Conservation (phyloP, 345 rosid species). For the Salix exigua region DNA sequence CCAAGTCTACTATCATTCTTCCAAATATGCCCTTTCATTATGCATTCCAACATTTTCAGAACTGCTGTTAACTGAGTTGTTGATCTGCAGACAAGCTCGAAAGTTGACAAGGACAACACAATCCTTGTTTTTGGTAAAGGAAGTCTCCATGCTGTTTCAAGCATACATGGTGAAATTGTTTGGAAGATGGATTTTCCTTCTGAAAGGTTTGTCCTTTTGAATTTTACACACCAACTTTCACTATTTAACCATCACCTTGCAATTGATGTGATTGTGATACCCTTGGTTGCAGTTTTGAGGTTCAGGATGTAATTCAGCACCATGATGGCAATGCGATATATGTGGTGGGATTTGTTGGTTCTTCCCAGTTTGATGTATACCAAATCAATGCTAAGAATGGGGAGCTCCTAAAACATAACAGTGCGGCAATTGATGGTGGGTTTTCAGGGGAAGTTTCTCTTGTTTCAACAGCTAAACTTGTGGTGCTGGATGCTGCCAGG, state of each 20-base stretch:
- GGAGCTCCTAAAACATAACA: conserved; percentile 60
- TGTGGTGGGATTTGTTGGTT: conserved; percentile 64
- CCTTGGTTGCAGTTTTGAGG: conserved; percentile 58
- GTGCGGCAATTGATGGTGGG: conserved; percentile 58
- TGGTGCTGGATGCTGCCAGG: conserved; percentile 60
- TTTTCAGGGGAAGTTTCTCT: conserved; percentile 56
- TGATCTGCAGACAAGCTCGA: conserved; percentile 54
- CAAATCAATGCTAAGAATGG: conserved; percentile 69
- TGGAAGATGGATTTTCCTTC: conserved; percentile 80
- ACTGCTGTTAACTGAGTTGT: conserved; percentile 11
- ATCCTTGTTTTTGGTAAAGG: conserved; percentile 66
- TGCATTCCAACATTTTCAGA: conserved; percentile 1
- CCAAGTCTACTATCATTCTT: not conserved
- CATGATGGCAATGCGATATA: conserved; percentile 45
- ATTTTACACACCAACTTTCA: conserved; percentile 1
- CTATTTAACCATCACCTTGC: not conserved
- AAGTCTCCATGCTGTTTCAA: conserved; percentile 78
- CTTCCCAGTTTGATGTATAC: conserved; percentile 56
- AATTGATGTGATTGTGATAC: conserved; percentile 16
- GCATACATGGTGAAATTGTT: conserved; percentile 75
- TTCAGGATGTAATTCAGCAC: conserved; percentile 65
- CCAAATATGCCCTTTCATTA: not conserved
- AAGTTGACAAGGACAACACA: conserved; percentile 62
- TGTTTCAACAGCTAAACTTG: conserved; percentile 62
- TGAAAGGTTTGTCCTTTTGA: conserved; percentile 57